Conservation (phyloP, 106 monocot genomes). For the Dendrobium huoshanense region DNA sequence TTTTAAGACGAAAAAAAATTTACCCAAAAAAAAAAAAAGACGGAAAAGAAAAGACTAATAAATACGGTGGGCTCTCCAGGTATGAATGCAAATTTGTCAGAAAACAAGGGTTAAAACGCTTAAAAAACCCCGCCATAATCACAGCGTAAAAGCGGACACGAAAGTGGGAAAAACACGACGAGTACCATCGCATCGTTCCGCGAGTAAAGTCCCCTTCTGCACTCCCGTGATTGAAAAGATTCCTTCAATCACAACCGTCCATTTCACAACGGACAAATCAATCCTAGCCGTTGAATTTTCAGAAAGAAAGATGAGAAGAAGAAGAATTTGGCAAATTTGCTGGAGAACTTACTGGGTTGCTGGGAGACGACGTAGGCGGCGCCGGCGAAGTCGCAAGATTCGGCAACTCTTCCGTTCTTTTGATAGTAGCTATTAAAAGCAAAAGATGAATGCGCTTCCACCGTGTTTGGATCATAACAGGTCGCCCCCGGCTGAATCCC, state of each 20-base stretch:
- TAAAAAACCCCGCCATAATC: background rate
- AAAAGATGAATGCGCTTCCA: conserved; percentile 71
- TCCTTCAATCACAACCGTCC: conserved; percentile 1
- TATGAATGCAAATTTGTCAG: background rate
- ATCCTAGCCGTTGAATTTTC: background rate
- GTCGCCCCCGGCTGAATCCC: conserved; percentile 66
- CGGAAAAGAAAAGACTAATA: too few species aligned
- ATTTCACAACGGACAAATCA: background rate
- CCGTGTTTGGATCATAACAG: conserved; percentile 74
- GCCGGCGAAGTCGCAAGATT: conserved; percentile 78
- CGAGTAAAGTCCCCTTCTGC: background rate
- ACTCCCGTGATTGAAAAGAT: background rate
- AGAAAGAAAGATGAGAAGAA: too few species aligned
- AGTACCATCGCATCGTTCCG: conserved; percentile 6
- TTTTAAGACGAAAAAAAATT: too few species aligned
- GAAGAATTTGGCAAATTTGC: background rate
- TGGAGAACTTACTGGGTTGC: conserved; percentile 43
- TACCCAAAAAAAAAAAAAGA: too few species aligned
- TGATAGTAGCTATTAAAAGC: conserved; percentile 96
- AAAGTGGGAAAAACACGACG: background rate
- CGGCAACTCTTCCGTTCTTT: conserved; percentile 45
- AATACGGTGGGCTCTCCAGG: too few species aligned
- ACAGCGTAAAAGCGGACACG: background rate
- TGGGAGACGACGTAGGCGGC: conserved; percentile 40
- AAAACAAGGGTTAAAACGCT: background rate